Evolutionary conservation across 352 stramenopile species (phyloP).

Genomic region (Globisporangium solare): DNA sequence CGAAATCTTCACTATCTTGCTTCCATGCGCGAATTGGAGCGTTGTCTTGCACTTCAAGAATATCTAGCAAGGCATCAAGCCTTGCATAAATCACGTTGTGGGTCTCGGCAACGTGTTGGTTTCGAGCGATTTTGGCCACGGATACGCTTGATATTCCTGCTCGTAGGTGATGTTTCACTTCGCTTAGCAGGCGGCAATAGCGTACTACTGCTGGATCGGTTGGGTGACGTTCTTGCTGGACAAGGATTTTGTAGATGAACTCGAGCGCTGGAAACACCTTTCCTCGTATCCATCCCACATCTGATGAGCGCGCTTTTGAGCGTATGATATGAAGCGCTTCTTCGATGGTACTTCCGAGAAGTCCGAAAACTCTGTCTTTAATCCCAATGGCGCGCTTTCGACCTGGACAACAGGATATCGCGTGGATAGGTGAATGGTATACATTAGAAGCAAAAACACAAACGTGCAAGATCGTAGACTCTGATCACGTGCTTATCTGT

Average conservation of each 20-base stretch:
- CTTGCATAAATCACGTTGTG: constrained; percentile 4
- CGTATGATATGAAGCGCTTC: neutral
- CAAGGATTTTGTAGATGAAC: neutral
- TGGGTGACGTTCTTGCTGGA: neutral
- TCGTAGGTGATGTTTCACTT: neutral
- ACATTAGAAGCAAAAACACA: no score
- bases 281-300: neutral
- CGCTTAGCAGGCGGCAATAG: neutral
- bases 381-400: neutral
- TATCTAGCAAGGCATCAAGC: constrained; percentile 8
- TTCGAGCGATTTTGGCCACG: neutral
- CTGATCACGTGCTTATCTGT: no score
- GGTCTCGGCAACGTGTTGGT: constrained; percentile 2
- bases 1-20: neutral
- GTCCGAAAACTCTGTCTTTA: neutral
- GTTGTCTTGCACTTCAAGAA: neutral
- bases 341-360: neutral
- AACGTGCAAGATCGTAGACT: no score
- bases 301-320: neutral
- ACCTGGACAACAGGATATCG: no score
- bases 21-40: neutral
- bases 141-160: neutral
- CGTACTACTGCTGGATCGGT: neutral
- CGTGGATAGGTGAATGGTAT: no score
- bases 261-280: neutral